These are phyloP conservation scores for Didymella exigua DNA, from an alignment of 2,329 filamentous ascomycete species.

Conservation along the genomic window DNA sequence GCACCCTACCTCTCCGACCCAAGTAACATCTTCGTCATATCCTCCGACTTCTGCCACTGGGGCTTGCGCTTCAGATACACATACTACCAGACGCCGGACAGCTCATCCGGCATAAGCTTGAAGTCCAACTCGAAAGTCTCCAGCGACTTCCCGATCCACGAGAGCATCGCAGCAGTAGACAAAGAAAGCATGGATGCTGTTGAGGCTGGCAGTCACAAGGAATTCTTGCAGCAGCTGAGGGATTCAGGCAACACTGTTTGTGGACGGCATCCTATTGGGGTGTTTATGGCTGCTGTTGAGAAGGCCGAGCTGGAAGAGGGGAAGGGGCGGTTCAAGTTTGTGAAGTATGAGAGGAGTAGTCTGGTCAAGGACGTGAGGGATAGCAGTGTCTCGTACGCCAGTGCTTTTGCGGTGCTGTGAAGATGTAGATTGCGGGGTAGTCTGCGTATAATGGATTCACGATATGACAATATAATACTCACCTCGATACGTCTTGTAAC, in stretches of 20 bases:
- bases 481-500: too few species aligned
- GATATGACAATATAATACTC: neutral
- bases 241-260: constrained; percentile 90
- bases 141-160: constrained; percentile 69
- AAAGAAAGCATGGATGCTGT: constrained; percentile 83
- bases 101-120: constrained; percentile 43
- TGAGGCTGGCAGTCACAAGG: constrained; percentile 72
- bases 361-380: constrained; percentile 70
- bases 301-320: constrained; percentile 57
- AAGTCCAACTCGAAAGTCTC: constrained; percentile 52
- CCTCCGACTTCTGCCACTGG: constrained; percentile 98
- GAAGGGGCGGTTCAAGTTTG: constrained; percentile 71
- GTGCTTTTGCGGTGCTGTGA: constrained; percentile 75
- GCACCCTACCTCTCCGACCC: constrained; percentile 78
- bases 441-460: neutral
- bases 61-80: constrained; percentile 82
- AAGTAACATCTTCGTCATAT: constrained; percentile 81
- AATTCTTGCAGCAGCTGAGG: constrained; percentile 71
- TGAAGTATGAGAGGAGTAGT: constrained; percentile 86
- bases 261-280: constrained; percentile 90
- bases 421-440: neutral
- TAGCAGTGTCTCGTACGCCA: constrained; percentile 93
- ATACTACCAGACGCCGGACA: constrained; percentile 67
- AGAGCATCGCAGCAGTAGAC: constrained; percentile 83
- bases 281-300: constrained; percentile 88